A percentile compares a stretch with the other conserved stretches of the same genome.
Conservation (phyloP, 306 rosid genomes). For the Vachellia pachyceras region DNA sequence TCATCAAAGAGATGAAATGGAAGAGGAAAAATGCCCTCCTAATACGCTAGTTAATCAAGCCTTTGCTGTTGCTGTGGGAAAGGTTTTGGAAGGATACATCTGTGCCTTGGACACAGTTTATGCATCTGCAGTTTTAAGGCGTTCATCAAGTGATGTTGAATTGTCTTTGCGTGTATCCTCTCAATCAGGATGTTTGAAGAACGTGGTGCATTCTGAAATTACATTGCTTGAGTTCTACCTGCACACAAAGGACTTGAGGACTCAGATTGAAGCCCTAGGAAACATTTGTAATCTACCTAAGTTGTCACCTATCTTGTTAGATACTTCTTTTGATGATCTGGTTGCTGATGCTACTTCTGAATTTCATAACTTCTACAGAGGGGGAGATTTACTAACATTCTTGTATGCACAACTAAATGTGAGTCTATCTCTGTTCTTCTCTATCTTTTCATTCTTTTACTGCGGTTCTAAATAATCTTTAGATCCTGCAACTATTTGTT, state of each 20-base stretch:
- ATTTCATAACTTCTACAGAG: conserved; percentile 67
- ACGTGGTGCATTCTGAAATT: conserved; percentile 72
- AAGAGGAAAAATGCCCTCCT: conserved; percentile 42
- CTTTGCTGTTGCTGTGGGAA: conserved; percentile 83
- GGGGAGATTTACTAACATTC: conserved; percentile 80
- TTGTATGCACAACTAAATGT: conserved; percentile 64
- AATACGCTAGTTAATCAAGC: conserved; percentile 88
- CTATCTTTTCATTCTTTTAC: conserved; percentile 27
- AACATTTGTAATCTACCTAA: conserved; percentile 68
- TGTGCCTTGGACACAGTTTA: conserved; percentile 69
- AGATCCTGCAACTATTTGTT: not conserved
- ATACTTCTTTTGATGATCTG: conserved; percentile 57
- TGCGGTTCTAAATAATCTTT: not conserved
- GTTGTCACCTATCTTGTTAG: conserved; percentile 50
- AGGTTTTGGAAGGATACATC: conserved; percentile 79
- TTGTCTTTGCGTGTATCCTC: conserved; percentile 41
- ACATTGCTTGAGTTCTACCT: conserved; percentile 81
- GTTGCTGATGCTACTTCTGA: conserved; percentile 52
- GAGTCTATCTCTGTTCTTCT: conserved; percentile 27
- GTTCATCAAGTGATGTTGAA: conserved; percentile 43
- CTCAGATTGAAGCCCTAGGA: conserved; percentile 74
- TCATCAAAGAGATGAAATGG: conserved; percentile 36
- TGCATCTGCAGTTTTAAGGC: conserved; percentile 68
- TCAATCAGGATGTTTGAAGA: conserved; percentile 66
- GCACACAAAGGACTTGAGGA: conserved; percentile 75